Conservation (phyloP, 345 rosid genomes). For the Toxicodendron radicans region DNA sequence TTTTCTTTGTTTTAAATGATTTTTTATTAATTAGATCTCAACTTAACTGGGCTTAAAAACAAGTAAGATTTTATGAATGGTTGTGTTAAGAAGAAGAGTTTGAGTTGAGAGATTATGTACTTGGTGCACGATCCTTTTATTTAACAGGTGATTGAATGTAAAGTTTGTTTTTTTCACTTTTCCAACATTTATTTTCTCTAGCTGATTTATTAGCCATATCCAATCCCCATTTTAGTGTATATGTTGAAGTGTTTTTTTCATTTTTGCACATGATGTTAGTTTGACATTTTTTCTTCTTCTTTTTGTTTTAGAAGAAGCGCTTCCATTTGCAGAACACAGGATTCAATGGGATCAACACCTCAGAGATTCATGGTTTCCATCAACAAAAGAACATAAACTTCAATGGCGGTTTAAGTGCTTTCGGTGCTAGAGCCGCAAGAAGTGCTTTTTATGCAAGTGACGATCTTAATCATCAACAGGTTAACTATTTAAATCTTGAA, state of each 20-base stretch:
- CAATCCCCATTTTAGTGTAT: neutral
- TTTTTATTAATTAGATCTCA: no score
- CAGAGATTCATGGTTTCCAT: slow-evolving; percentile 28
- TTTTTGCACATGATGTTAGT: neutral
- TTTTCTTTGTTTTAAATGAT: neutral
- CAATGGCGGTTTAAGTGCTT: slow-evolving; percentile 20
- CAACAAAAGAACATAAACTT: slow-evolving; percentile 17
- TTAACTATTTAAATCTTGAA: neutral
- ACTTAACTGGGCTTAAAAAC: no score
- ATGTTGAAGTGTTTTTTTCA: neutral
- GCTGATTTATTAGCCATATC: no score
- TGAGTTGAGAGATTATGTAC: no score
- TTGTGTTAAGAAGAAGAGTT: no score
- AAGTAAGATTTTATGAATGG: no score
- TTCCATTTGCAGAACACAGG: slow-evolving; percentile 34
- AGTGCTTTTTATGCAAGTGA: slow-evolving; percentile 26
- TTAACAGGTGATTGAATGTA: no score
- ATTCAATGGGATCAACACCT: slow-evolving; percentile 27
- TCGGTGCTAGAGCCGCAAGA: slow-evolving; percentile 24
- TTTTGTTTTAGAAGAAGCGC: slow-evolving; percentile 48
- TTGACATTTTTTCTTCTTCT: neutral
- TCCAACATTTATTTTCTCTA: no score
- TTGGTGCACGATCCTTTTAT: no score
- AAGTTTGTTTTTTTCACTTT: no score
- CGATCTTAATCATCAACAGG: slow-evolving; percentile 23